These are phyloP conservation scores for Exophiala oligosperma DNA, from an alignment of 2,329 filamentous ascomycete genomes.

Conservation along the genomic window DNA sequence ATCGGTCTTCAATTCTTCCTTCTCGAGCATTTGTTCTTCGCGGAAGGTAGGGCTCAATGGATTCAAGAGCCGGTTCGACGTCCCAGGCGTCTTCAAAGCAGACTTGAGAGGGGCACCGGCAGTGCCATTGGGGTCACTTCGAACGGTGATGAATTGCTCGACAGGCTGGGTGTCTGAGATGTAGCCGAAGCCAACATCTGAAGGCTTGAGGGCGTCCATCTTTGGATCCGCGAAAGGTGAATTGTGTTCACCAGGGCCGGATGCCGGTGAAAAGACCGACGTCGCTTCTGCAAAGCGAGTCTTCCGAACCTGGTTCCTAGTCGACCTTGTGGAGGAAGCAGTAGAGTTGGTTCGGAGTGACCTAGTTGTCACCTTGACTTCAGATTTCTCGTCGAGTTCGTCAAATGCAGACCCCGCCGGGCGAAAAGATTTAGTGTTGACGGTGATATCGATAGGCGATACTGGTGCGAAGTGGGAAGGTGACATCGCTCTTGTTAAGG, in stretches of 20 bases:
- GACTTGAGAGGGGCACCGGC: slow-evolving; percentile 71
- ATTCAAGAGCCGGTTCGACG: slow-evolving; percentile 72
- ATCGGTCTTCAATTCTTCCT: slow-evolving; percentile 76
- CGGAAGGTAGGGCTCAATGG: slow-evolving; percentile 87
- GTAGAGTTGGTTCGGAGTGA: slow-evolving; percentile 26
- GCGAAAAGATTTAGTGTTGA: slow-evolving; percentile 34
- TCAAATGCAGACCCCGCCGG: slow-evolving; percentile 30
- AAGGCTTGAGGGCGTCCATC: slow-evolving; percentile 56
- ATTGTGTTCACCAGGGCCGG: slow-evolving; percentile 45
- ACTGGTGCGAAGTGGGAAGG: slow-evolving; percentile 35
- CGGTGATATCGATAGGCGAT: slow-evolving; percentile 41
- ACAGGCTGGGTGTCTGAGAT: slow-evolving; percentile 60
- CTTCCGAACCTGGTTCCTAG: slow-evolving; percentile 55
- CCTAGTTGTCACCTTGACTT: slow-evolving; percentile 20
- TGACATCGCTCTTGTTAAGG: slow-evolving; percentile 26
- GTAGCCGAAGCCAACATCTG: slow-evolving; percentile 91
- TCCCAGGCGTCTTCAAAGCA: slow-evolving; percentile 83
- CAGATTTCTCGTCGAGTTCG: slow-evolving; percentile 30
- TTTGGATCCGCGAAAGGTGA: slow-evolving; percentile 55
- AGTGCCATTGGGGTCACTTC: slow-evolving; percentile 23
- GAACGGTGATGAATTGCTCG: slow-evolving; percentile 55
- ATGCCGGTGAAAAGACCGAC: slow-evolving; percentile 61
- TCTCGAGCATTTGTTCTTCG: slow-evolving; percentile 84
- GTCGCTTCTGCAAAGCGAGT: slow-evolving; percentile 67
- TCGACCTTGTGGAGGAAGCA: slow-evolving; percentile 35